phyloP scores from a whole-genome alignment of 2,329 filamentous ascomycete species.

The Fusarium xyrophilum region DNA sequence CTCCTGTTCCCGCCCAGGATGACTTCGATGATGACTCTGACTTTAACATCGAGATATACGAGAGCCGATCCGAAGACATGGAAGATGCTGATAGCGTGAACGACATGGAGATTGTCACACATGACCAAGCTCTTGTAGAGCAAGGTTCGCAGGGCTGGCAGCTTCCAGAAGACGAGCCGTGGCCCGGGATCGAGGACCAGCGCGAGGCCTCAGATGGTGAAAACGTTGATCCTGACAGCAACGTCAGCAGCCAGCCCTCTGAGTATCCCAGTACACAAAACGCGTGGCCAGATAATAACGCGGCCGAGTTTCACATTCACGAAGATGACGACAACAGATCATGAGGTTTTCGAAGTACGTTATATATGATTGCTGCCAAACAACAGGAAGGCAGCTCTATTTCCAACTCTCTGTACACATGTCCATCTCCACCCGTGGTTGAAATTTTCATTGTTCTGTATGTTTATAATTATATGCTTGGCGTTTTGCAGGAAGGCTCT shows the following conservation, averaged over 20 bases:
- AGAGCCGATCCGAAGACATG: constrained; percentile 47
- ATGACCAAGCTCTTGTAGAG: constrained; percentile 29
- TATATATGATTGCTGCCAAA: constrained; percentile 15
- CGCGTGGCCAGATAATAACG: constrained; percentile 47
- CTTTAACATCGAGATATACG: constrained; percentile 48
- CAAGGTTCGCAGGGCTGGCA: constrained; percentile 42
- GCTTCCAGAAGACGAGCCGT: constrained; percentile 62
- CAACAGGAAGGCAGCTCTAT: neutral
- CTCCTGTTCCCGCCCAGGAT: constrained; percentile 42
- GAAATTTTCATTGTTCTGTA: constrained; percentile 2
- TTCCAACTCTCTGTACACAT: constrained; percentile 11
- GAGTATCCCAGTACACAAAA: constrained; percentile 63
- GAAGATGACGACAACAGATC: constrained; percentile 46
- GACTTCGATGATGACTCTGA: constrained; percentile 49
- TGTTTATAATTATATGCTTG: constrained; percentile 14
- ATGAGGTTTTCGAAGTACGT: constrained; percentile 15
- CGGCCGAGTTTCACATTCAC: constrained; percentile 50
- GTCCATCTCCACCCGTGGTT: neutral
- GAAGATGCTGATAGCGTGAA: constrained; percentile 39
- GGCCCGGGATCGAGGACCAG: constrained; percentile 63
- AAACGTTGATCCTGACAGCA: constrained; percentile 55
- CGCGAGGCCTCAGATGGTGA: constrained; percentile 57
- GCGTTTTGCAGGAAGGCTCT: constrained; percentile 16
- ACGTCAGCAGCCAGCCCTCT: constrained; percentile 59
- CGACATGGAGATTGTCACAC: constrained; percentile 41